These are phyloP conservation scores for Fomitopsis pinicola DNA, from an alignment of 1,284 basidiomycete species.

Conservation along the genomic window DNA sequence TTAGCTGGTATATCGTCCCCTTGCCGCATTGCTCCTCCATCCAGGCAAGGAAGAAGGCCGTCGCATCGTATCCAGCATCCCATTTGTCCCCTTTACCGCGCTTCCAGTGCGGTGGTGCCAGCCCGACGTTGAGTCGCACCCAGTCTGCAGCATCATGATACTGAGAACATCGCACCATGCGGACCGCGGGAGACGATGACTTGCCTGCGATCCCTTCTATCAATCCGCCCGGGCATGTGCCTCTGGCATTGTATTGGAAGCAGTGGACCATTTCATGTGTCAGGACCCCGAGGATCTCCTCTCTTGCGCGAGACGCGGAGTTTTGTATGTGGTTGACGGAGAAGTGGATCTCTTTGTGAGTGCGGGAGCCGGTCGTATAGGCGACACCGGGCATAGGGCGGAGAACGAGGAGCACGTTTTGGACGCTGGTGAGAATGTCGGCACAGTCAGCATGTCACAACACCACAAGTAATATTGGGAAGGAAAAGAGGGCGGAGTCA, in stretches of 20 bases:
- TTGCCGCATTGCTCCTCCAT: constrained; percentile 51
- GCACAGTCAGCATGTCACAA: not conserved
- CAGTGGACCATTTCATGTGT: constrained; percentile 71
- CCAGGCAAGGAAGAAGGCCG: constrained; percentile 72
- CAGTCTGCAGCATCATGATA: constrained; percentile 42
- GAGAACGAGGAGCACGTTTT: constrained; percentile 50
- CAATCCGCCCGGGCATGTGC: constrained; percentile 58
- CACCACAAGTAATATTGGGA: not conserved
- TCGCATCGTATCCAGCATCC: constrained; percentile 70
- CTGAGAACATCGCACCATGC: not conserved
- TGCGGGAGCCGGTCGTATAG: constrained; percentile 49
- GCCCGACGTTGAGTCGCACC: constrained; percentile 55
- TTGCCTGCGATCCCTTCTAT: constrained; percentile 73
- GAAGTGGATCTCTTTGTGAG: constrained; percentile 68
- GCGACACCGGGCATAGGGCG: constrained; percentile 66
- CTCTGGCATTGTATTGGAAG: constrained; percentile 61
- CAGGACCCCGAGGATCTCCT: constrained; percentile 65
- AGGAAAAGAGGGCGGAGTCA: not conserved
- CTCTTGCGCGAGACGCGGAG: constrained; percentile 38
- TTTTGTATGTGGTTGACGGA: constrained; percentile 57
- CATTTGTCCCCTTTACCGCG: constrained; percentile 42
- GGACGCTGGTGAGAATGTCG: constrained; percentile 35
- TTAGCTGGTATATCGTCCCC: constrained; percentile 52
- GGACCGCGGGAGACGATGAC: constrained; percentile 8
- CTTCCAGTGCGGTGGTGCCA: constrained; percentile 66